Evolutionary conservation across 2,329 filamentous ascomycete species (phyloP).

Genomic region (Gremmenia infestans): DNA sequence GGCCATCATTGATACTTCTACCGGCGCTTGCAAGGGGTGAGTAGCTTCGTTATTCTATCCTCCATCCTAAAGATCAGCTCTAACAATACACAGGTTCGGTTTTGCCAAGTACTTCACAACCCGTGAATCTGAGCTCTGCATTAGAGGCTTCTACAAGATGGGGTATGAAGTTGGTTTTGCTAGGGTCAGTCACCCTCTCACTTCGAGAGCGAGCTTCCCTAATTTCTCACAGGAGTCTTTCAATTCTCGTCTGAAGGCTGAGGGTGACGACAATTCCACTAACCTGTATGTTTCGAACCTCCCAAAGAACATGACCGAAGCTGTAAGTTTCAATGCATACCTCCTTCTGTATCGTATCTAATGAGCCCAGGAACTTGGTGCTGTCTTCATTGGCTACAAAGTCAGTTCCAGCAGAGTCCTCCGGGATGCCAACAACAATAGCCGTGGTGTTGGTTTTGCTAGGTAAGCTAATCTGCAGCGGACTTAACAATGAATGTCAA

Average conservation of each 20-base stretch:
- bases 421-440: conserved; percentile 84
- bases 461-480: conserved; percentile 54
- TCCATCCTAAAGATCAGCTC: not conserved
- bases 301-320: conserved; percentile 85
- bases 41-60: conserved; percentile 24
- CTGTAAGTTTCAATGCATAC: conserved; percentile 50
- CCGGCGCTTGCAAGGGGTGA: conserved; percentile 93
- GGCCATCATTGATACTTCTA: conserved; percentile 93
- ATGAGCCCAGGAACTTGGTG: conserved; percentile 61
- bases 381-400: conserved; percentile 72
- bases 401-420: conserved; percentile 95
- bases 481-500: conserved; percentile 2
- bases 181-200: conserved; percentile 52
- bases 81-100: conserved; percentile 63
- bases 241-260: conserved; percentile 95
- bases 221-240: conserved; percentile 73
- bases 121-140: conserved; percentile 88
- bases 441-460: conserved; percentile 95
- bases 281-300: conserved; percentile 98
- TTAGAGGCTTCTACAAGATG: conserved; percentile 87
- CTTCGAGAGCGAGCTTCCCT: conserved; percentile 13
- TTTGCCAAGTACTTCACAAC: conserved; percentile 93
- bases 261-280: conserved; percentile 83
- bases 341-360: conserved; percentile 20
- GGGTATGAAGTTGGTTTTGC: conserved; percentile 98